Base-by-base conservation (phyloP, 805 yeast genomes). In the Aciculoconidium aculeatum region DNA sequence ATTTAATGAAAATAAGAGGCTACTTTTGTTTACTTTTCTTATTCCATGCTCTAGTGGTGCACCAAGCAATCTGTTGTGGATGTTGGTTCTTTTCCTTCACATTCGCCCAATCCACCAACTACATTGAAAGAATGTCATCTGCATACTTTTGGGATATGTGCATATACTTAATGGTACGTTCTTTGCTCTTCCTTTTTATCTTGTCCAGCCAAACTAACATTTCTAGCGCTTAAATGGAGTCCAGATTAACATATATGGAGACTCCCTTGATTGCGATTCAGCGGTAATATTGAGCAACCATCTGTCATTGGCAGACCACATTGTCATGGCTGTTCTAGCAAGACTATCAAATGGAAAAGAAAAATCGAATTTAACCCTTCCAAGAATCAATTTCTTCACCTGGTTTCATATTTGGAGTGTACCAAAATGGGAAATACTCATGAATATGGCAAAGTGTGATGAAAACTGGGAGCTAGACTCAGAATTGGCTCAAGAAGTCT, bases 341-440 rank as follows among this genome's bases (percentile, higher is more conserved):
- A 49, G 51, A 25, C 22, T 42, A 35, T 27, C 56, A 25, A 44
- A 53, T 49, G 17, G 37, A 44, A 49, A 26, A 7, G 21, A 21
- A n/a, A 26, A 28, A 17, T n/a, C 16, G n/a, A 14, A 15, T 1
- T 35, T 58, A 27, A 42, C 41, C 17, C 26, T 51, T 11, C 79
- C 80, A 1, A 49, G 55, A 17, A 50, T 76, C n/a, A 70, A 65
- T 28, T 81, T 77, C 49, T 72, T 82, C 43, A 66, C 79, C 1
- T 85, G 95, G 95, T 80, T 76, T 29, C 49, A 61, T 5, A 43
- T 81, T 3, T 72, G 85, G 75, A 54, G 64, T 13, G 59, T 80
- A 0, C 94, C 94, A 0, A 67, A 70, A 2, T 19, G 75, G 1
- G 53, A 59, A 17, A 50, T 75, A 3, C 38, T 76, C 8, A 48